Conservation (phyloP, 176 grass and related monocot genomes). For the Aegilops tauschii region DNA sequence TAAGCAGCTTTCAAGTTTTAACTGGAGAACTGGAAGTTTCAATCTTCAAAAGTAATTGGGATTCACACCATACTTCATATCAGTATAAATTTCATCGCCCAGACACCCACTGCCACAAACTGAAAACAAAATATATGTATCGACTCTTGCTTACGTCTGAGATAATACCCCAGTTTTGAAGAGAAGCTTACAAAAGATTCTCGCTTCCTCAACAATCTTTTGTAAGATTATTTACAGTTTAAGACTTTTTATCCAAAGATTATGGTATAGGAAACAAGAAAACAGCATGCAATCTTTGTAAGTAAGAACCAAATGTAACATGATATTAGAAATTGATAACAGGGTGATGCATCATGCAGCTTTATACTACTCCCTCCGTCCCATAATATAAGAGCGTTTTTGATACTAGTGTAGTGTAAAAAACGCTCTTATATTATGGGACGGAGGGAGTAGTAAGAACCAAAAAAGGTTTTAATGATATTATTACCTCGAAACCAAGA, state of each 20-base stretch:
- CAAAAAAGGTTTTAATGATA: background rate
- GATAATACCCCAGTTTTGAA: background rate
- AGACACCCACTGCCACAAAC: background rate
- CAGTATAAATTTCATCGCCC: background rate
- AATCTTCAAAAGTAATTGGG: background rate
- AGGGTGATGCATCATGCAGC: background rate
- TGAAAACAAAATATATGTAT: background rate
- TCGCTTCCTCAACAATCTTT: background rate
- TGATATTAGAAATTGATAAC: background rate
- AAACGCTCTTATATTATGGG: no score
- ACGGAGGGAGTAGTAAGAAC: no score
- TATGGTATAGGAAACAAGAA: background rate
- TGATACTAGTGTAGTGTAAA: no score
- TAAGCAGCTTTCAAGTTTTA: background rate
- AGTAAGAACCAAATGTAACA: no score
- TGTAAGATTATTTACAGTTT: background rate
- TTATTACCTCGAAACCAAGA: constrained; percentile 92
- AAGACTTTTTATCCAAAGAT: background rate
- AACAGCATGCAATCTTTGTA: background rate
- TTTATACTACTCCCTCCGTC: no score
- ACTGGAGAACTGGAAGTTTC: background rate
- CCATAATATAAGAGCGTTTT: no score
- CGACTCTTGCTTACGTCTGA: background rate
- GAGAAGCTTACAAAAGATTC: background rate
- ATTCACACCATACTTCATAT: background rate